Conservation (phyloP, 1,139 yeast species). For the Saccharomyces hybrid region DNA sequence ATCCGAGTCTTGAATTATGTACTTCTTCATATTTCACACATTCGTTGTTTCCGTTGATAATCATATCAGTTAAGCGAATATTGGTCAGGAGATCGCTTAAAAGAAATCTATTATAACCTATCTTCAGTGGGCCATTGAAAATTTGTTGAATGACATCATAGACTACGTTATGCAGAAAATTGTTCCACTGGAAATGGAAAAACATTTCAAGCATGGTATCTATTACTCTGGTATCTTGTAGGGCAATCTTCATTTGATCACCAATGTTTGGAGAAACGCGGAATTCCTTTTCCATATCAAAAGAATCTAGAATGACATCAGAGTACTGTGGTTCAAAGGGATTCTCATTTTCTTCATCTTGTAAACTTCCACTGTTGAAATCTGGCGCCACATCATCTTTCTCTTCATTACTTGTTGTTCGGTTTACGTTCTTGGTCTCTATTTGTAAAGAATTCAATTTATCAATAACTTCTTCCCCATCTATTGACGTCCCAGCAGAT, state of each 20-base stretch:
- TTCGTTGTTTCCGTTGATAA: conserved; percentile 73
- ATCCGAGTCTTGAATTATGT: conserved; percentile 69
- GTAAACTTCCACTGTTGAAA: conserved; percentile 7
- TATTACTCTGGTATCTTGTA: conserved; percentile 75
- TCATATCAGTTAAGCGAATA: conserved; percentile 75
- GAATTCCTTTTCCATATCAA: conserved; percentile 20
- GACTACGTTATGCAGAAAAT: conserved; percentile 92
- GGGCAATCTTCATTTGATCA: conserved; percentile 76
- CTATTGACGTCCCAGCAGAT: neutral
- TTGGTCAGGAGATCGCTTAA: conserved; percentile 77
- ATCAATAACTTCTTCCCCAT: conserved; percentile 10
- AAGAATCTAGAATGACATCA: conserved; percentile 12
- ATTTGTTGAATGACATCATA: conserved; percentile 97
- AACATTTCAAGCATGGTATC: conserved; percentile 78
- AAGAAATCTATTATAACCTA: conserved; percentile 76
- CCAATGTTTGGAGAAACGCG: conserved; percentile 76
- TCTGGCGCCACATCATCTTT: conserved; percentile 8
- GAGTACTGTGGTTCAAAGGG: conserved; percentile 12
- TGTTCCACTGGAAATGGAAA: conserved; percentile 94
- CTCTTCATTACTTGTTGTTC: conserved; percentile 3
- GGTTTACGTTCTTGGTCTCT: conserved; percentile 3
- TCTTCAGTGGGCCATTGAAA: conserved; percentile 87
- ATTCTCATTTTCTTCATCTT: conserved; percentile 12
- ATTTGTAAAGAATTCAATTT: conserved; percentile 16
- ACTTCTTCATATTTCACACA: conserved; percentile 61